Evolutionary conservation across 2,329 filamentous ascomycete genomes (phyloP).

Genomic region (Immersiporthe knoxdaviesiana): DNA sequence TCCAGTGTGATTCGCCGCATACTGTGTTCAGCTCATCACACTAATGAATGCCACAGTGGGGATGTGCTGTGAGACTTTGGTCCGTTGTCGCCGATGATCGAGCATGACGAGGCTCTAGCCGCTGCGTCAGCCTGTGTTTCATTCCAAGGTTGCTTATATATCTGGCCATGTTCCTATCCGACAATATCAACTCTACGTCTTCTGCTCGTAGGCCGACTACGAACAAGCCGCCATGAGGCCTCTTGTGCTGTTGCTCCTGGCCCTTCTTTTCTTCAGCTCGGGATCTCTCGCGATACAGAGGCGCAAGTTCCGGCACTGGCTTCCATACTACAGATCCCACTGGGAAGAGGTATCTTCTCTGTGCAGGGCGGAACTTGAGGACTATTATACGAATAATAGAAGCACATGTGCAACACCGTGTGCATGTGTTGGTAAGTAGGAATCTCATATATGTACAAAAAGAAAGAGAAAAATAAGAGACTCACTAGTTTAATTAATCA

Average conservation of each 20-base stretch:
- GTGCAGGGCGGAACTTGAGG: not conserved
- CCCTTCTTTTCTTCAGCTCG: not conserved
- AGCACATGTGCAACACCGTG: not conserved
- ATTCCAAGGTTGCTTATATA: not conserved
- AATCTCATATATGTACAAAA: not conserved
- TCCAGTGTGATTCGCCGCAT: not conserved
- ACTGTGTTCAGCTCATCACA: not conserved
- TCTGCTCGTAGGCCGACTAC: not conserved
- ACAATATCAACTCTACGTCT: not conserved
- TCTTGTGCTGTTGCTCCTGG: not conserved
- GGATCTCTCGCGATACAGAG: not conserved
- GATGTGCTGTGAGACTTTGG: not conserved
- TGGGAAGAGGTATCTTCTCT: not conserved
- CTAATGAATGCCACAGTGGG: not conserved
- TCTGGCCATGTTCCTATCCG: not conserved
- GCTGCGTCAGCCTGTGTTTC: too few relatives aligned
- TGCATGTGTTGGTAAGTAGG: slow-evolving; percentile 4
- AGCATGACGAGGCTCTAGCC: not conserved
- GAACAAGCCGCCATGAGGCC: not conserved
- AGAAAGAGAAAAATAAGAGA: not conserved
- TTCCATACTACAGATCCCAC: slow-evolving; percentile 14
- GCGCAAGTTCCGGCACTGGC: slow-evolving; percentile 11
- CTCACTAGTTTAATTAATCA: not conserved
- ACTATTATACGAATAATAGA: slow-evolving; percentile 8
- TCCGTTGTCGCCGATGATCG: not conserved